Conservation (phyloP, 176 grass and related monocot species). For the Dendrocalamus sinicus region DNA sequence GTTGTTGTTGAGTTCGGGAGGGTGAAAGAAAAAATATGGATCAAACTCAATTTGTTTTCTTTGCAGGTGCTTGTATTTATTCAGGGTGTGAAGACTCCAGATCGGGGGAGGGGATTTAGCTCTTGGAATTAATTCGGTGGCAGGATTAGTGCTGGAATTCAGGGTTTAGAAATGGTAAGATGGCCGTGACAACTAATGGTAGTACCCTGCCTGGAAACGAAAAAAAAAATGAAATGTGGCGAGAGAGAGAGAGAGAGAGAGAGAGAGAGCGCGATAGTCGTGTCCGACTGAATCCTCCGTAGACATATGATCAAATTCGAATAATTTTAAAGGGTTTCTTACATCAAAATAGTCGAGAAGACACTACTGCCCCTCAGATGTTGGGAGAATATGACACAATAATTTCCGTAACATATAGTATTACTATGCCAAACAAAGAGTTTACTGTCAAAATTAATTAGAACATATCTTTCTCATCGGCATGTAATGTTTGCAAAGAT, state of each 20-base stretch:
- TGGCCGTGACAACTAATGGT: not conserved
- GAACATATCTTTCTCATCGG: not conserved
- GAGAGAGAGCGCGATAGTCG: not conserved
- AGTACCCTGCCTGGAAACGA: not conserved
- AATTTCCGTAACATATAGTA: not conserved
- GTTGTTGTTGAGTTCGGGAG: not conserved
- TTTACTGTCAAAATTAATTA: not conserved
- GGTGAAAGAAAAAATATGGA: not conserved
- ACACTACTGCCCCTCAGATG: not conserved
- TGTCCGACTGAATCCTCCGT: too few species aligned
- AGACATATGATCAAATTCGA: not conserved
- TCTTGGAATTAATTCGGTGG: conserved; percentile 24
- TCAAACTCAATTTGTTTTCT: not conserved
- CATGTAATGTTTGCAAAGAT: conserved; percentile 17
- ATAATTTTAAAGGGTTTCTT: not conserved
- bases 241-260: not conserved
- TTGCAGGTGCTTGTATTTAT: conserved; percentile 19
- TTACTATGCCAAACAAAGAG: not conserved
- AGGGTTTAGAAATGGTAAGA: conserved; percentile 39
- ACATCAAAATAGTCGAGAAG: not conserved
- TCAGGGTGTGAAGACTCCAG: not conserved
- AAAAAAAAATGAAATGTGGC: not conserved
- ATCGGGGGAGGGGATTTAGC: conserved; percentile 2
- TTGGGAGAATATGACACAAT: not conserved
- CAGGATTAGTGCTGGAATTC: conserved; percentile 15